A percentile compares a stretch with the other conserved stretches of the same genome.
phyloP scores from a whole-genome alignment of 2,329 filamentous ascomycete species.

The Akanthomyces muscarius region DNA sequence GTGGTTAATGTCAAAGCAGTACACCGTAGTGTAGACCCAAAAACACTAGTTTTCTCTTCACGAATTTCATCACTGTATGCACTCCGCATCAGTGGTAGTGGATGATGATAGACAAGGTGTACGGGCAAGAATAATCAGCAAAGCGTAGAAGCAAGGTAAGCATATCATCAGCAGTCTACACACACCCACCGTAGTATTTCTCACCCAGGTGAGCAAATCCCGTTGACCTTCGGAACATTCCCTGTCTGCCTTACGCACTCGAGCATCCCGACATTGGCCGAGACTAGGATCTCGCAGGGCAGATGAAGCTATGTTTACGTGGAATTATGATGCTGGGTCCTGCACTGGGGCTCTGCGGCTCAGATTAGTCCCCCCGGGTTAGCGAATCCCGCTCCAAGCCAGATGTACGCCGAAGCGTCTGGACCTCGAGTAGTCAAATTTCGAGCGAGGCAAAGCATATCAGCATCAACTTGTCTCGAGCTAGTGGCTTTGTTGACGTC shows the following conservation, averaged over 20 bases:
- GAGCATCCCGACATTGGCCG: neutral
- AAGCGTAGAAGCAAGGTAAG: neutral
- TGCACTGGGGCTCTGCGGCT: neutral
- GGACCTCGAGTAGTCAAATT: neutral
- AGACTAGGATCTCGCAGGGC: slow-evolving; percentile 5
- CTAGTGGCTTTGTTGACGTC: neutral
- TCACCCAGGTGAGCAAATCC: neutral
- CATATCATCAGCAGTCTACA: neutral
- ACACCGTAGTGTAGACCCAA: neutral
- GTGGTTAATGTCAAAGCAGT: neutral
- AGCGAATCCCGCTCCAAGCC: slow-evolving; percentile 1
- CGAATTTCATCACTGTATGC: neutral
- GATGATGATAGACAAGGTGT: neutral
- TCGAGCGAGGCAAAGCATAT: neutral
- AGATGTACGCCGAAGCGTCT: neutral
- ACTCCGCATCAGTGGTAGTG: neutral
- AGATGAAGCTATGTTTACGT: neutral
- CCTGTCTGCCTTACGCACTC: neutral
- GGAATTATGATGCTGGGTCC: neutral
- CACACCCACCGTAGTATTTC: neutral
- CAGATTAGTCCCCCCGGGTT: neutral
- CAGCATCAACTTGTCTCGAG: neutral
- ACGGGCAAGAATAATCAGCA: neutral
- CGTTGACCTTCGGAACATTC: neutral
- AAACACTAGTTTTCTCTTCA: no score